Conservation (phyloP, 2,329 filamentous ascomycete species). For the Epichloe glyceriae region DNA sequence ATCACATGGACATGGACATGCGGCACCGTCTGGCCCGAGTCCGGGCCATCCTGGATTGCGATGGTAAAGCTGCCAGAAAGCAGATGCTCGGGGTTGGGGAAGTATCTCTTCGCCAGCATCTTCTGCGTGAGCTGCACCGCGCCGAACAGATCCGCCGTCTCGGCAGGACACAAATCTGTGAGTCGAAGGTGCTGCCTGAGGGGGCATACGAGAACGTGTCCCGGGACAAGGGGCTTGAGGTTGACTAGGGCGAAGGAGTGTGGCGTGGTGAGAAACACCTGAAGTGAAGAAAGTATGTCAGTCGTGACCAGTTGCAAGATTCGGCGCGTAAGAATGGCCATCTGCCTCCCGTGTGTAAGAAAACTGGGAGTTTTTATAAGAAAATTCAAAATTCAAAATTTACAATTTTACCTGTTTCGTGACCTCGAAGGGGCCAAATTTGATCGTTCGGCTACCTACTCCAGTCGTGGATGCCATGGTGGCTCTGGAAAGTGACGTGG, state of each 20-base stretch:
- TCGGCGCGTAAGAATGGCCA: too few species aligned
- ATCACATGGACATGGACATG: constrained; percentile 93
- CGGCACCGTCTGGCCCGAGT: constrained; percentile 84
- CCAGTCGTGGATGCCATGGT: constrained; percentile 19
- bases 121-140: constrained; percentile 71
- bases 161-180: constrained; percentile 55
- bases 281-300: background rate
- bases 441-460: constrained; percentile 25
- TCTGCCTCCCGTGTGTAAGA: background rate
- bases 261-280: constrained; percentile 79
- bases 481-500: constrained; percentile 8
- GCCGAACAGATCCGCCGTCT: constrained; percentile 73
- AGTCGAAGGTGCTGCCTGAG: constrained; percentile 56
- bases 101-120: constrained; percentile 53
- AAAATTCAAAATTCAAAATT: too few species aligned
- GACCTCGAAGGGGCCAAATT: constrained; percentile 67
- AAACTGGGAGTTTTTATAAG: background rate
- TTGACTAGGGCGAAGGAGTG: constrained; percentile 85
- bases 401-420: constrained; percentile 48
- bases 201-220: constrained; percentile 85
- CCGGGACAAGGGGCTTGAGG: constrained; percentile 83
- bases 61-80: constrained; percentile 69
- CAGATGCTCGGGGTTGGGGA: constrained; percentile 28
- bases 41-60: constrained; percentile 82
- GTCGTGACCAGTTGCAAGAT: background rate